Evolutionary conservation across 2,329 filamentous ascomycete genomes (phyloP), one percentile per base, ranked within the genome.

Genomic region (Tolypocladium nubicola): DNA sequence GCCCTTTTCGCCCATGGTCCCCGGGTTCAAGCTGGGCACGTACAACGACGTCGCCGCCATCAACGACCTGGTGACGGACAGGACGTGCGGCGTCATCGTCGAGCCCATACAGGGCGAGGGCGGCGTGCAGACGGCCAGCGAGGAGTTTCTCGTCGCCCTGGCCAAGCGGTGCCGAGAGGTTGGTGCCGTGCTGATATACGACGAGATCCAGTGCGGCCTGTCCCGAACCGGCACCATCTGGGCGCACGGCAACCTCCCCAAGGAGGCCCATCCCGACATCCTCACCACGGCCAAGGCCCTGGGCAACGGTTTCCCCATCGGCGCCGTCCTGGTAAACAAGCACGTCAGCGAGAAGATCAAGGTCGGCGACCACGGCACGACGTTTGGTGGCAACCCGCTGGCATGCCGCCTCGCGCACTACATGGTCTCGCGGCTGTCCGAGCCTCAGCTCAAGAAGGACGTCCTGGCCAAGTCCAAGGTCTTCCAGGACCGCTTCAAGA

Each of bases 81-180:
- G 86, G 63, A 97, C 94, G 0, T 97, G 92, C 66, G 92, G 90
- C 68, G 94, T 99, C 23, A 92, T 99, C 58, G 83, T 99, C 52
- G 94, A 99, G 78, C 94, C 94, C 10, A 96, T 99, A 60, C 94
- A 99, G 75, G 94, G 94, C 58, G 94, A 99, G 75, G 94, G 94
- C 19, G 94, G 94, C 63, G 88, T 99, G 55, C 88, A 93, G 65
- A 85, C 89, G 13, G 94, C 90, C 3, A 87, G 82, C 0, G 84
- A 88, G 4, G 89, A 90, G 62, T 99, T 97, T 72, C 79, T 99
- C 30, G 71, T 85, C 30, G 88, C 90, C 1, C 81, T 99, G n/a
- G 90, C 90, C 58, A 82, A 82, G 68, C 84, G 92, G 59, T 97
- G 92, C 73, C 87, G 86, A 57, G 87, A 90, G 65, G 90, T 97